phyloP scores from a whole-genome alignment of 768 basidiomycete genomes.

The Lentinula guzmanii region DNA sequence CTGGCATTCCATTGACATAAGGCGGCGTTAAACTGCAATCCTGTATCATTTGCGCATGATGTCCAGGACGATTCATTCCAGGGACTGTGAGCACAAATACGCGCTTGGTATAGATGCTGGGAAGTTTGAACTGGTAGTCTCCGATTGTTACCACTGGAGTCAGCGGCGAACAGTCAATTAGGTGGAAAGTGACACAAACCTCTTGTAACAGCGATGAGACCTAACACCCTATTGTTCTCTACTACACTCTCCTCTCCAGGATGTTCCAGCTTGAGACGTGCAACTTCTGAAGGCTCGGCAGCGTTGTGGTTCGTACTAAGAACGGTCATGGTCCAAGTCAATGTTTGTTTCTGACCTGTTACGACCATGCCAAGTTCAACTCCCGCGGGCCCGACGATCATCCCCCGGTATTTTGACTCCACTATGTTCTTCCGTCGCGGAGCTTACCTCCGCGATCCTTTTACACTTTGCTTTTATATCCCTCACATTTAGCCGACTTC shows the following conservation, averaged over 20 bases:
- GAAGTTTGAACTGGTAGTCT: constrained; percentile 50
- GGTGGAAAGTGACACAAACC: constrained; percentile 22
- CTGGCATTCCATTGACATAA: constrained; percentile 40
- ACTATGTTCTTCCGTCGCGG: too few species aligned
- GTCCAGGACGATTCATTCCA: constrained; percentile 24
- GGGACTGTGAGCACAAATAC: constrained; percentile 35
- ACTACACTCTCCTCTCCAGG: constrained; percentile 41
- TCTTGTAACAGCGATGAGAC: constrained; percentile 52
- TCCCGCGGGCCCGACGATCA: too few species aligned
- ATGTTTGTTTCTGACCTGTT: not conserved
- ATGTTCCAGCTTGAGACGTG: constrained; percentile 36
- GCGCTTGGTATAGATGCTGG: constrained; percentile 36
- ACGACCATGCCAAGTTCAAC: too few species aligned
- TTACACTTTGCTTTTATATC: too few species aligned
- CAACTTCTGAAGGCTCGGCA: constrained; percentile 31
- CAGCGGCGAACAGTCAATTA: not conserved
- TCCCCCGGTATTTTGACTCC: too few species aligned
- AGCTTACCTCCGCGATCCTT: too few species aligned
- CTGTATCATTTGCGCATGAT: constrained; percentile 24
- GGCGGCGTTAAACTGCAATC: constrained; percentile 46
- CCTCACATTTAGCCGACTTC: too few species aligned
- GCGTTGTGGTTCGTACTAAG: constrained; percentile 49
- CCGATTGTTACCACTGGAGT: constrained; percentile 35
- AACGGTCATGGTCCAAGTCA: constrained; percentile 29
- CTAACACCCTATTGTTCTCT: constrained; percentile 40